These are phyloP conservation scores for Lodderomyces margitis DNA, from an alignment of 1,139 yeast species.

Conservation along the genomic window DNA sequence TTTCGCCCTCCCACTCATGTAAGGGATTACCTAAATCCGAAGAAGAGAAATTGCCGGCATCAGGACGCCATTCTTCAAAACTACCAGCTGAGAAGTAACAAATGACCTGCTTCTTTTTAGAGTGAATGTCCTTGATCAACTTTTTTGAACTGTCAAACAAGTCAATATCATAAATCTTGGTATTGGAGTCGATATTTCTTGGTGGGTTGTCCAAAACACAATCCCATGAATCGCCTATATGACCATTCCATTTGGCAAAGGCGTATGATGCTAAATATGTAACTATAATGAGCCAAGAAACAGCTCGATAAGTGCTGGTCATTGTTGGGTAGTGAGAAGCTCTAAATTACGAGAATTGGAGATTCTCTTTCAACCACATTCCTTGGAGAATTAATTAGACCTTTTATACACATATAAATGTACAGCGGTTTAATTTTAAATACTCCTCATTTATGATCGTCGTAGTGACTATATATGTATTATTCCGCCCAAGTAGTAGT, in stretches of 20 bases:
- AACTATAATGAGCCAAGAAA: not conserved
- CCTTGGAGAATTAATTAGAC: too few species aligned
- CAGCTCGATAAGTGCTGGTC: not conserved
- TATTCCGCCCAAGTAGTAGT: not conserved
- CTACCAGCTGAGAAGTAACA: conserved; percentile 27
- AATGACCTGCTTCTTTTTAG: conserved; percentile 18
- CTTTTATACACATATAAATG: too few species aligned
- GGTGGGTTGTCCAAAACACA: conserved; percentile 1
- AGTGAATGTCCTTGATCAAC: conserved; percentile 15
- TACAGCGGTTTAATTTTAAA: not conserved
- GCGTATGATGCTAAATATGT: not conserved
- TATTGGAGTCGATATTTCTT: not conserved
- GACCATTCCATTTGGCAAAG: not conserved
- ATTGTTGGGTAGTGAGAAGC: not conserved
- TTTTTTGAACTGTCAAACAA: conserved; percentile 17
- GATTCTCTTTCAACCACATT: too few species aligned
- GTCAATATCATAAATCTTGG: conserved; percentile 13
- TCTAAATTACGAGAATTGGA: too few species aligned
- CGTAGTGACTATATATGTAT: too few species aligned
- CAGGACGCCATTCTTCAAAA: conserved; percentile 23
- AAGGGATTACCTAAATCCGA: conserved; percentile 19
- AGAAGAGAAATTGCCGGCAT: conserved; percentile 14
- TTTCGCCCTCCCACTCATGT: conserved; percentile 24
- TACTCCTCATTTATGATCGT: not conserved
- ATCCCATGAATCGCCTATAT: not conserved